phyloP scores from a whole-genome alignment of 2,329 filamentous ascomycete genomes.

The Coccinonectria pachysandricola region DNA sequence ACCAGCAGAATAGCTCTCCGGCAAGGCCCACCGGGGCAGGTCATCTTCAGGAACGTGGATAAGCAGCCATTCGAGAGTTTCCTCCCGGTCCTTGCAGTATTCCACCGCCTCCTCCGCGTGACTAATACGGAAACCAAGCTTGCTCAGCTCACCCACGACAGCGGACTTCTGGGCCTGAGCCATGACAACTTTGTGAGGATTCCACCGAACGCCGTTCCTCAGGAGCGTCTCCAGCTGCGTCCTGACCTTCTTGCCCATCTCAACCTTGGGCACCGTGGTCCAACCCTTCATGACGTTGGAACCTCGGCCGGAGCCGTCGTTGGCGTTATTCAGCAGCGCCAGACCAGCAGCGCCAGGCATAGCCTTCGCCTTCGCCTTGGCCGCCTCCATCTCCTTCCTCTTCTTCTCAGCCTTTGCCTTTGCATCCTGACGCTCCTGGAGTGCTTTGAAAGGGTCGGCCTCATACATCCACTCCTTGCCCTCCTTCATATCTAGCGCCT shows the following conservation, averaged over 20 bases:
- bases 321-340: slow-evolving; percentile 37
- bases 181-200: slow-evolving; percentile 64
- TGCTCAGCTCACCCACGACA: slow-evolving; percentile 63
- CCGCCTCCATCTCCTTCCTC: slow-evolving; percentile 57
- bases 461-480: slow-evolving; percentile 86
- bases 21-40: slow-evolving; percentile 82
- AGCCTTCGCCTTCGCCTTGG: slow-evolving; percentile 57
- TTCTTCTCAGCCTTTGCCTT: slow-evolving; percentile 71
- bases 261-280: slow-evolving; percentile 78
- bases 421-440: slow-evolving; percentile 69
- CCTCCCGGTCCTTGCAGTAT: slow-evolving; percentile 83
- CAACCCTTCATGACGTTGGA: slow-evolving; percentile 59
- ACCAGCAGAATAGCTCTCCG: slow-evolving; percentile 83
- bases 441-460: slow-evolving; percentile 80
- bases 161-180: slow-evolving; percentile 41
- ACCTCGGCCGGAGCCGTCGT: slow-evolving; percentile 20
- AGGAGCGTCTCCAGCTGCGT: slow-evolving; percentile 71
- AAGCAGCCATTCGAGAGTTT: slow-evolving; percentile 89
- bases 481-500: slow-evolving; percentile 68
- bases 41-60: slow-evolving; percentile 97
- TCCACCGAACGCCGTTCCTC: slow-evolving; percentile 74
- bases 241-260: slow-evolving; percentile 78
- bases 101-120: slow-evolving; percentile 82
- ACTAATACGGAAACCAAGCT: slow-evolving; percentile 77
- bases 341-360: slow-evolving; percentile 49